These are phyloP conservation scores for Backusella tuberculispora DNA, from an alignment of 192 early-diverging fungal genomes.

Conservation along the genomic window DNA sequence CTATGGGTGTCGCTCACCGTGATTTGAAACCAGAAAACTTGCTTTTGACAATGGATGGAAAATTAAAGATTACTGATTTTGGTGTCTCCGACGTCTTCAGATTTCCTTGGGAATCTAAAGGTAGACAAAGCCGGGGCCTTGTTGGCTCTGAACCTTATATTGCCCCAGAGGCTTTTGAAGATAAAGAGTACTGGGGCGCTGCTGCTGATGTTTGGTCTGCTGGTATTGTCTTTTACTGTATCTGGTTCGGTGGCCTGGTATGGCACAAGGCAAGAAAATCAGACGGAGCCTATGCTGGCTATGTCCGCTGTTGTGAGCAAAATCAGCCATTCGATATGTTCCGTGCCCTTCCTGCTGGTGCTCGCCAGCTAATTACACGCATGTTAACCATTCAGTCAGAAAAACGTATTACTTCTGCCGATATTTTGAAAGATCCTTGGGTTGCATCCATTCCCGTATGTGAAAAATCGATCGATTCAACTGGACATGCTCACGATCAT, in stretches of 20 bases:
- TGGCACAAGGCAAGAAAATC: slow-evolving; percentile 42
- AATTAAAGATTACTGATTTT: slow-evolving; percentile 98
- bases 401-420: slow-evolving; percentile 30
- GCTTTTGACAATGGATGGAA: slow-evolving; percentile 76
- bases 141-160: slow-evolving; percentile 98
- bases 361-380: slow-evolving; percentile 21
- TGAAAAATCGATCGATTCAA: slow-evolving; percentile 22
- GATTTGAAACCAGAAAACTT: slow-evolving; percentile 89
- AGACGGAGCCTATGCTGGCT: slow-evolving; percentile 32
- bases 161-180: slow-evolving; percentile 87
- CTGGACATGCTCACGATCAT: slow-evolving; percentile 28
- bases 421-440: slow-evolving; percentile 36
- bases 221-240: slow-evolving; percentile 74
- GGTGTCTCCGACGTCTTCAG: slow-evolving; percentile 96
- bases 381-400: slow-evolving; percentile 36
- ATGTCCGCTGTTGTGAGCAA: slow-evolving; percentile 49
- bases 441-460: slow-evolving; percentile 36
- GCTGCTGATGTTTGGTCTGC: slow-evolving; percentile 94
- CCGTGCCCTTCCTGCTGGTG: slow-evolving; percentile 14
- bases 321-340: slow-evolving; percentile 34
- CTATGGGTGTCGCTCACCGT: slow-evolving; percentile 93
- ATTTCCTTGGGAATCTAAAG: slow-evolving; percentile 75
- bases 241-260: slow-evolving; percentile 34
- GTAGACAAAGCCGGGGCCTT: slow-evolving; percentile 83
- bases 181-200: slow-evolving; percentile 90